phyloP scores from a whole-genome alignment of 2,329 filamentous ascomycete genomes.

The Colletotrichum sp. region DNA sequence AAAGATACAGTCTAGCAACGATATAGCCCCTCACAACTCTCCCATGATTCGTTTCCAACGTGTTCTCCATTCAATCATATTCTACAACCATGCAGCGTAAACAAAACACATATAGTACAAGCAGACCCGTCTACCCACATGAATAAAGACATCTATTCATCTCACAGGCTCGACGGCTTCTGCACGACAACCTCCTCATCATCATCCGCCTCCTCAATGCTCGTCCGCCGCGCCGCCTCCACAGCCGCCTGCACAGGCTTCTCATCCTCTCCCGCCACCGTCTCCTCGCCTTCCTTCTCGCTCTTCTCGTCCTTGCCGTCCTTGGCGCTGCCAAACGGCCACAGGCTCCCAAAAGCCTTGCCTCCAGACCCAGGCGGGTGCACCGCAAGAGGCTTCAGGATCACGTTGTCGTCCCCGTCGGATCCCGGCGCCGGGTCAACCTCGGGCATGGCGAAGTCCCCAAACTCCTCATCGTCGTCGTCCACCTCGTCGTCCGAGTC shows the following conservation, averaged over 20 bases:
- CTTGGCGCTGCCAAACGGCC: conserved; percentile 54
- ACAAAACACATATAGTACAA: conserved; percentile 21
- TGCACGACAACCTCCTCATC: conserved; percentile 48
- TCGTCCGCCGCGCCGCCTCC: conserved; percentile 60
- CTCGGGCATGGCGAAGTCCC: conserved; percentile 72
- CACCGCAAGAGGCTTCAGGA: conserved; percentile 60
- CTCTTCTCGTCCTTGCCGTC: conserved; percentile 39
- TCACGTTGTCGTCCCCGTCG: conserved; percentile 43
- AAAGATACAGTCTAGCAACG: not conserved
- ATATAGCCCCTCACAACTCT: not conserved
- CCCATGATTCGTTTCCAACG: not conserved
- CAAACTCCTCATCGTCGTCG: conserved; percentile 67
- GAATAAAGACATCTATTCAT: not conserved
- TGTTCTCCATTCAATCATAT: conserved; percentile 8
- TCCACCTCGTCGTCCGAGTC: conserved; percentile 57
- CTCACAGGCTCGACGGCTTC: conserved; percentile 13
- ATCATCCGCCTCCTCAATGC: conserved; percentile 65
- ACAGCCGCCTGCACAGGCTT: conserved; percentile 50
- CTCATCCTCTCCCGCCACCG: conserved; percentile 40
- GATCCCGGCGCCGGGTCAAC: conserved; percentile 37
- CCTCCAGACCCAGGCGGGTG: conserved; percentile 48
- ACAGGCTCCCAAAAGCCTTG: conserved; percentile 55
- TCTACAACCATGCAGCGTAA: conserved; percentile 14
- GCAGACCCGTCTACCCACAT: not conserved
- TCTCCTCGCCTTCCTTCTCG: conserved; percentile 22